A percentile compares a stretch with the other conserved stretches of the same genome.
Evolutionary conservation across 106 monocot species (phyloP).

Genomic region (Acanthochlamys bracteata): DNA sequence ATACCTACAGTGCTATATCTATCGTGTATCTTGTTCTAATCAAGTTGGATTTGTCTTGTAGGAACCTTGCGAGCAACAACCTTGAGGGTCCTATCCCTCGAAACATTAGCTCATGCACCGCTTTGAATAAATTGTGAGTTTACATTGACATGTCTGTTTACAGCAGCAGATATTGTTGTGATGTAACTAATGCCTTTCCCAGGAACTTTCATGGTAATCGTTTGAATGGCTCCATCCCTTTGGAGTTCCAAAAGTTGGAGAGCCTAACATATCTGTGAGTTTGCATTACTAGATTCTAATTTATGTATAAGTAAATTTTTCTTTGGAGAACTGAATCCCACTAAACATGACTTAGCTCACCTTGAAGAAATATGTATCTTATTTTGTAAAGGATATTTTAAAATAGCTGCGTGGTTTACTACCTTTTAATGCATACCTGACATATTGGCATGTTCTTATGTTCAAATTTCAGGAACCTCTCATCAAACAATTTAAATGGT

Average conservation of each 20-base stretch:
- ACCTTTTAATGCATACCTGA: no score
- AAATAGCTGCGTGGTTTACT: no score
- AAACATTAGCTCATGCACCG: slow-evolving; percentile 77
- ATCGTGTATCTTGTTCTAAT: background rate
- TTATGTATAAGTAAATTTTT: no score
- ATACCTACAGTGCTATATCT: background rate
- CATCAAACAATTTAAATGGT: slow-evolving; percentile 79
- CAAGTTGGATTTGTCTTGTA: slow-evolving; percentile 7
- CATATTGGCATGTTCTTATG: background rate
- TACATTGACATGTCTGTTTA: background rate
- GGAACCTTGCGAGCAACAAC: slow-evolving; percentile 90
- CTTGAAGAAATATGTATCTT: no score
- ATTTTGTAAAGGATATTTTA: no score
- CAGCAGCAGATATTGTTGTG: no score
- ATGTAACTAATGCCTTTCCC: slow-evolving; percentile 3
- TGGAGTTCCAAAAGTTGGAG: slow-evolving; percentile 72
- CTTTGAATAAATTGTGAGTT: slow-evolving; percentile 85
- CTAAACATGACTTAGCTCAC: no score
- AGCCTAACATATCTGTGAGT: slow-evolving; percentile 93
- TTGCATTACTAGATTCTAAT: no score
- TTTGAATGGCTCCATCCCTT: slow-evolving; percentile 78
- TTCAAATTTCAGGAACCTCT: slow-evolving; percentile 62
- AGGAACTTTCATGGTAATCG: slow-evolving; percentile 87
- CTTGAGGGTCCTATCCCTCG: slow-evolving; percentile 78
- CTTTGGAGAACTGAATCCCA: no score